phyloP scores from a whole-genome alignment of 805 yeast genomes.

The Wickerhamiella allomyrinae region DNA sequence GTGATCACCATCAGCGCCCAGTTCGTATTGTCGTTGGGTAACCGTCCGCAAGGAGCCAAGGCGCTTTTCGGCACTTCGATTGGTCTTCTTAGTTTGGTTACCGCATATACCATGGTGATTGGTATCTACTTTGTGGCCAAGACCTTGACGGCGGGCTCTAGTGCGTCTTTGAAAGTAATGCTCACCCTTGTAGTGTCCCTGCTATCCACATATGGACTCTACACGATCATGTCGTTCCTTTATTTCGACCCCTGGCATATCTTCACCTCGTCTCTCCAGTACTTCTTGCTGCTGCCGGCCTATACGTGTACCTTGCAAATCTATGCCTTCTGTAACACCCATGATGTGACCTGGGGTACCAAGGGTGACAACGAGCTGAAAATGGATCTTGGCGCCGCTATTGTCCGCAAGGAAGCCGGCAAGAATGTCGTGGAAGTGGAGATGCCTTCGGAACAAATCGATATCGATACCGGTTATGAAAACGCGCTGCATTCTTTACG shows the following conservation, averaged over 20 bases:
- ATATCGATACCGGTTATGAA: conserved; percentile 70
- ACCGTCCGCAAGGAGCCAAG: conserved; percentile 92
- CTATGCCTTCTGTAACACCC: conserved; percentile 94
- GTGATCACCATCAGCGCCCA: conserved; percentile 74
- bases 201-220: conserved; percentile 83
- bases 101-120: conserved; percentile 64
- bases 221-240: conserved; percentile 63
- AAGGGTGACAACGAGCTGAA: conserved; percentile 77
- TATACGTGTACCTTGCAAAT: conserved; percentile 87
- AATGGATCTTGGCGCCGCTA: conserved; percentile 64
- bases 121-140: conserved; percentile 67
- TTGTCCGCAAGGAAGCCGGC: conserved; percentile 69
- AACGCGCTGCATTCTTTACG: conserved; percentile 60
- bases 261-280: conserved; percentile 72
- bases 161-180: conserved; percentile 30
- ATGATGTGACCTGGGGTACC: conserved; percentile 98
- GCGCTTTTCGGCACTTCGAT: conserved; percentile 61
- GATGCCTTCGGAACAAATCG: conserved; percentile 51
- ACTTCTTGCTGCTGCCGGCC: conserved; percentile 78
- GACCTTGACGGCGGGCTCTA: conserved; percentile 30
- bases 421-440: conserved; percentile 73
- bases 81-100: conserved; percentile 59
- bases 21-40: conserved; percentile 89
- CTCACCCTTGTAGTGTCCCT: conserved; percentile 67
- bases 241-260: conserved; percentile 97